Base-by-base conservation (phyloP, 305 asterid species). In the Withania somnifera region DNA sequence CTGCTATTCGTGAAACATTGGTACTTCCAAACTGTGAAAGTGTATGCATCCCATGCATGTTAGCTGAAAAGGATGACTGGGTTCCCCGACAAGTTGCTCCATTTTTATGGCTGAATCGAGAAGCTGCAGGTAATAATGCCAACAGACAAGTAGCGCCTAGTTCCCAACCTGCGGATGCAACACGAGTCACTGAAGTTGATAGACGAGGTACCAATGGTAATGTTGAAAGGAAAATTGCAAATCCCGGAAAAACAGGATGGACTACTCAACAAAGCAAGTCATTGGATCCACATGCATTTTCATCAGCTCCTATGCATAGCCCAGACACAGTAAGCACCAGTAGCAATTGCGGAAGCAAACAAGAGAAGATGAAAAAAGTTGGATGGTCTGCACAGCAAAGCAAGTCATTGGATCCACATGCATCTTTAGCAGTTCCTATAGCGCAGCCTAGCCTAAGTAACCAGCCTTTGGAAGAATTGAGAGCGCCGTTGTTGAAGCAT, bases 1-100 rank as follows among this genome's bases (percentile, higher is more conserved):
- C 88, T 20, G 94, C 92, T 56, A 88, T 95, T 82, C 97, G 97
- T 54, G 99, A 95, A 76, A 87, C 97, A 53, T 81, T 95, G 87
- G 98, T 95, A 69, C 97, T 92, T 80, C 99, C 99, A 34, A 93
- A 95, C 89, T 85, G 93, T 75, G 99, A 92, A 86, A 86, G 88
- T 82, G 56, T 92, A 73, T 84, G 87, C 81, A 82, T 95, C 80
- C 93, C 97, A 69, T 93, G 94, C 91, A 95, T 95, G 99, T 78
- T 88, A 83, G 97, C 97, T 0, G 98, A 95, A 83, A 92, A 92
- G 86, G 95, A 95, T 64, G 98, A 95, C 82, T 95, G 98, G 99
- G 88, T 90, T 77, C 97, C 97, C 6, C 89, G 90, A 86, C 88
- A 86, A 42, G 90, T 82, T 5, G 99, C 98, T 73, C 98, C 99